Evolutionary conservation across 164 flowering plant species (phyloP), one percentile per base, ranked within the genome.

Genomic region (Stephania japonica): DNA sequence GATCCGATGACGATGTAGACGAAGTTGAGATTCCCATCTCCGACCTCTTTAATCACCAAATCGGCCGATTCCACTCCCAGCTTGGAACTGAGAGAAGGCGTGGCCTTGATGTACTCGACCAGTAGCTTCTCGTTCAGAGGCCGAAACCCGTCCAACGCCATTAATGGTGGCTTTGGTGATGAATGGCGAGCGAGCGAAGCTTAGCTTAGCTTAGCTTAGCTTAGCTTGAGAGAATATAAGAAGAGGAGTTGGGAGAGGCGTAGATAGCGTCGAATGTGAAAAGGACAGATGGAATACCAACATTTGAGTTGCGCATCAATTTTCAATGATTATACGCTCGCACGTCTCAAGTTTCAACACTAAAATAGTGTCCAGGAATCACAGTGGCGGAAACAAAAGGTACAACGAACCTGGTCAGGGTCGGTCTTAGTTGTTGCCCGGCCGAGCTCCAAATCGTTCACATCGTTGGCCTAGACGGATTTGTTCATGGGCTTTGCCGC

Each of bases 21-120:
- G 70, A 86, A 88, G 76, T 90, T 88, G 70, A 88, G 87, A 77
- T 90, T 90, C 18, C 98, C 99, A 72, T 95, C 99, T 23, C 99
- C 98, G 25, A 95, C 93, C 80, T 95, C 99, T 79, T 85, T 87
- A 75, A 94, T 81, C n/a, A 73, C 65, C 75, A 95, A 65, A 23
- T 75, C 86, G 23, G 86, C 96, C 69, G 85, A 73, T 42, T 84
- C 68, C 80, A 79, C 77, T 0, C 89, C 94, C 6, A 94, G 83
- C 83, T 79, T 82, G 6, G 86, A 83, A n/a, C 77, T 75, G 10
- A 94, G 83, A 53, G 87, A 66, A 4, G 97, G 97, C 8, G 90
- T 85, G 25, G 88, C 80, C 72, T 87, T 85, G 13, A 92, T 86
- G 86, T 91, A 94, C 25, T 91, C 97, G 8, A 85, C 24, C 68